Conservation (phyloP, 75 land plant genomes). For the Larix kaempferi region DNA sequence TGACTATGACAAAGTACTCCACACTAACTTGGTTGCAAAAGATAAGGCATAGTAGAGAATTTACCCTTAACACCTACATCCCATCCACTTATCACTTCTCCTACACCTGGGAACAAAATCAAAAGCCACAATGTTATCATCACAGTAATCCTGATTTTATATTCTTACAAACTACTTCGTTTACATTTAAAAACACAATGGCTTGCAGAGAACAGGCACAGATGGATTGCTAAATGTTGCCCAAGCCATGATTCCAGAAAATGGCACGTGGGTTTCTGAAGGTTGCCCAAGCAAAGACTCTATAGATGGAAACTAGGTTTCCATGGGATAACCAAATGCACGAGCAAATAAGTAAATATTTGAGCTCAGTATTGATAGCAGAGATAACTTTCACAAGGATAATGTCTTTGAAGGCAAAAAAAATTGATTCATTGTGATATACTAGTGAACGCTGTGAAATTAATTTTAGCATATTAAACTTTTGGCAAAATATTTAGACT, state of each 20-base stretch:
- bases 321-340: neutral
- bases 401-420: too few relatives aligned
- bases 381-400: too few relatives aligned
- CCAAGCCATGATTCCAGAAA: neutral
- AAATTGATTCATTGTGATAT: too few relatives aligned
- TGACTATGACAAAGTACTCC: neutral
- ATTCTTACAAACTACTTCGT: neutral
- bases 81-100: slow-evolving; percentile 96
- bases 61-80: slow-evolving; percentile 92
- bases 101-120: slow-evolving; percentile 55
- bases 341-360: neutral
- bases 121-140: neutral
- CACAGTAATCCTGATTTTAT: neutral
- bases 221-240: neutral
- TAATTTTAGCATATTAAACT: too few relatives aligned
- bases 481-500: too few relatives aligned
- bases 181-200: neutral
- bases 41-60: neutral
- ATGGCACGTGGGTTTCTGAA: neutral
- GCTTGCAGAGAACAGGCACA: neutral
- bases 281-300: neutral
- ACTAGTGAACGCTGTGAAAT: too few relatives aligned
- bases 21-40: neutral
- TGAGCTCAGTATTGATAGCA: too few relatives aligned
- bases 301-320: neutral